These are phyloP conservation scores for Styphnolobium japonicum DNA, from an alignment of 306 rosid species.

Conservation along the genomic window DNA sequence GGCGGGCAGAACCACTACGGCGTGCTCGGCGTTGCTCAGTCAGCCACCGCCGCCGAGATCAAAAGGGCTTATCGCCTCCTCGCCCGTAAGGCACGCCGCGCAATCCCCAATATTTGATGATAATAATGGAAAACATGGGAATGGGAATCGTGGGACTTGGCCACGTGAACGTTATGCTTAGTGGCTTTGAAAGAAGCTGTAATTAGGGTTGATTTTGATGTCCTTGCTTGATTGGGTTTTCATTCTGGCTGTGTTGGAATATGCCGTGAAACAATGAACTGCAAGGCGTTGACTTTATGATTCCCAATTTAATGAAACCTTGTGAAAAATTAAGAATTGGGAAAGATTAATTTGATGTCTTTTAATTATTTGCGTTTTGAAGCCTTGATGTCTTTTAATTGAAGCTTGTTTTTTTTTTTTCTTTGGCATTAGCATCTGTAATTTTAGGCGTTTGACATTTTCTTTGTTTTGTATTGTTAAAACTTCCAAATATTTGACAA, in stretches of 20 bases:
- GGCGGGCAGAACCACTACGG: slow-evolving; percentile 60
- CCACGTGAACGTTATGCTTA: background rate
- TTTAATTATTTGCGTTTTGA: background rate
- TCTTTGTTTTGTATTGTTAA: background rate
- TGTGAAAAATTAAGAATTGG: background rate
- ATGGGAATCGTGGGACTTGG: background rate
- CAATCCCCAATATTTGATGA: background rate
- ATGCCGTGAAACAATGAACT: background rate
- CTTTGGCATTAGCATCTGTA: background rate
- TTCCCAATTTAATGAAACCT: background rate
- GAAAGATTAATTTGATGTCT: background rate
- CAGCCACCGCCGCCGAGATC: slow-evolving; percentile 62
- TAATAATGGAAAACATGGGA: background rate
- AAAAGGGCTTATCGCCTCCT: slow-evolving; percentile 90
- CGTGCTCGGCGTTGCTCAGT: slow-evolving; percentile 57
- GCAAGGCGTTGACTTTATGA: background rate
- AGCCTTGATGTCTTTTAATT: too few species aligned
- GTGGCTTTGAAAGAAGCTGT: background rate
- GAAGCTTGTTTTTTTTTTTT: background rate
- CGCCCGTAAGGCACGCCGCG: slow-evolving; percentile 71
- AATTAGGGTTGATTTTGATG: background rate
- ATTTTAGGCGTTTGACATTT: background rate
- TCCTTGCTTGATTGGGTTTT: background rate
- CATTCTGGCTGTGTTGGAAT: background rate
- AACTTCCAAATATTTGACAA: background rate